Percentiles rank a stretch among this genome's conserved stretches.
Conservation (phyloP, 305 asterid genomes). For the Solanum hybrid region DNA sequence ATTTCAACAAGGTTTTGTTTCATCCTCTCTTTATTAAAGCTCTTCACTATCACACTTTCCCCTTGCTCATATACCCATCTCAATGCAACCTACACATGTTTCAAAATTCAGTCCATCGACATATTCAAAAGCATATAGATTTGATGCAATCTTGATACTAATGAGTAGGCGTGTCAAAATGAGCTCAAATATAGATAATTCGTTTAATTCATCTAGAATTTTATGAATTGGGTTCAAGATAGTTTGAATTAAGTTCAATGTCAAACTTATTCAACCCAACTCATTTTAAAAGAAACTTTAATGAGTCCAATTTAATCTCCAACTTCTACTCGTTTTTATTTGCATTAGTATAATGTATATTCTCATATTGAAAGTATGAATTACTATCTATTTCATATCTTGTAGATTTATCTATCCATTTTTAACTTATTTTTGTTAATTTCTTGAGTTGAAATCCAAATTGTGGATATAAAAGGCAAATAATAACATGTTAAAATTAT, state of each 20-base stretch:
- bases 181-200: background rate
- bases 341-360: background rate
- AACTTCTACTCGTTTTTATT: too few relatives aligned
- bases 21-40: slow-evolving; percentile 26
- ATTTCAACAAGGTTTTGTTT: slow-evolving; percentile 22
- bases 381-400: too few relatives aligned
- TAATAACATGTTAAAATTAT: background rate
- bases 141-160: background rate
- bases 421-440: background rate
- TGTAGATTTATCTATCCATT: background rate
- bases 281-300: too few relatives aligned
- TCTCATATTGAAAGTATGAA: background rate
- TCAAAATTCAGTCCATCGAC: background rate
- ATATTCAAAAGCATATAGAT: background rate
- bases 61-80: slow-evolving; percentile 34
- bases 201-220: too few relatives aligned
- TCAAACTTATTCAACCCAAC: too few relatives aligned
- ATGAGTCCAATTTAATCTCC: background rate
- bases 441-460: background rate
- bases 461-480: too few relatives aligned
- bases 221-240: too few relatives aligned
- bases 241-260: too few relatives aligned
- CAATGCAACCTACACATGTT: background rate
- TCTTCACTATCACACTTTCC: slow-evolving; percentile 12
- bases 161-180: background rate